Percentiles rank a stretch among this genome's conserved stretches.
These are phyloP conservation scores for Phialemonium atrogriseum DNA, from an alignment of 2,329 filamentous ascomycete genomes.

Conservation along the genomic window DNA sequence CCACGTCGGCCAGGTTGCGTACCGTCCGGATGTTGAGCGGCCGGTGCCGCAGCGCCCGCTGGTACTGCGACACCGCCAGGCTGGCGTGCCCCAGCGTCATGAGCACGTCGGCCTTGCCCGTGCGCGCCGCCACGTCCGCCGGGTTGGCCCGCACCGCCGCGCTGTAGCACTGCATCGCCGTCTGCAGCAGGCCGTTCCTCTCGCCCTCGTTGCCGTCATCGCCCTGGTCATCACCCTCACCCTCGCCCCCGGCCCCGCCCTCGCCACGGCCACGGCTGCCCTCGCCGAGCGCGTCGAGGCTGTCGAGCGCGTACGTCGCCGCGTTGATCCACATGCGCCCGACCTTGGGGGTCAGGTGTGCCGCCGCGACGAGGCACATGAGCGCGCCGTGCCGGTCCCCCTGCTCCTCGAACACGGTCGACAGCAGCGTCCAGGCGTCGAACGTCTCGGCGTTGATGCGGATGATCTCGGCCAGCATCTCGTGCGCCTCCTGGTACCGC, in stretches of 20 bases:
- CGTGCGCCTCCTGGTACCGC: slow-evolving; percentile 51
- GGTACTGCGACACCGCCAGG: slow-evolving; percentile 49
- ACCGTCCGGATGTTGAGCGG: slow-evolving; percentile 47
- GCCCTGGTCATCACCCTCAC: slow-evolving; percentile 37
- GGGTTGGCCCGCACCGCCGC: slow-evolving; percentile 50
- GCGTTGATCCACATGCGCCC: slow-evolving; percentile 50
- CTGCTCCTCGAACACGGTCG: slow-evolving; percentile 53
- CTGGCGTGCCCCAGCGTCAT: slow-evolving; percentile 46
- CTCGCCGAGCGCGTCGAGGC: slow-evolving; percentile 29
- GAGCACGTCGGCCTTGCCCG: slow-evolving; percentile 50
- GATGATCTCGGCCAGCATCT: slow-evolving; percentile 54
- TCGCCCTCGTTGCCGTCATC: slow-evolving; percentile 21
- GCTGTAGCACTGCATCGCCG: slow-evolving; percentile 51
- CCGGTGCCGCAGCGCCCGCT: slow-evolving; percentile 40
- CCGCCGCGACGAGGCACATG: slow-evolving; percentile 52
- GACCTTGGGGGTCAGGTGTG: slow-evolving; percentile 54
- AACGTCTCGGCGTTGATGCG: slow-evolving; percentile 60
- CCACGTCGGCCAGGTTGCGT: slow-evolving; percentile 48
- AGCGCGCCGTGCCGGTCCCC: slow-evolving; percentile 49
- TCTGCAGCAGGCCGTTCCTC: slow-evolving; percentile 27
- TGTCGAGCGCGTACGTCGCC: slow-evolving; percentile 47
- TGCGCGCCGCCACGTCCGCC: slow-evolving; percentile 47
- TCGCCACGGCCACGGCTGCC: slow-evolving; percentile 31
- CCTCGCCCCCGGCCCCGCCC: slow-evolving; percentile 21
- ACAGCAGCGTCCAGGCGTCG: slow-evolving; percentile 55